Evolutionary conservation across 2,329 filamentous ascomycete genomes (phyloP), one percentile per base, ranked within the genome.

Genomic region (Diaporthe sp.): DNA sequence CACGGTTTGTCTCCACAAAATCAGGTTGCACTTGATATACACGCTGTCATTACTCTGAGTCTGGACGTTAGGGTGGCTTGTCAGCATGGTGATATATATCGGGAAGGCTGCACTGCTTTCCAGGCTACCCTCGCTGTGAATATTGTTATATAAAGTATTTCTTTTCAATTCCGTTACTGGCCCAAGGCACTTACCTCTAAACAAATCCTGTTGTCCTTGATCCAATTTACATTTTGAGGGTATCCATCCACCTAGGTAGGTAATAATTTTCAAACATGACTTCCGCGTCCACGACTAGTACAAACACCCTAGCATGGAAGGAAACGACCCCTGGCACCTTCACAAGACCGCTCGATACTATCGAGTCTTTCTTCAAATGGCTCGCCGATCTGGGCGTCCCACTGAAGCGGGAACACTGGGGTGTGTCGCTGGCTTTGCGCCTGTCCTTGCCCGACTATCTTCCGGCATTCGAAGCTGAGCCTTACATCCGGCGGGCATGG

Each of bases 341-440:
- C 15, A 70, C 49, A 28, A 53, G 67, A 6, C 67, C 67, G 13
- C 67, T 70, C 6, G 67, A 70, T 31, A 70, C 67, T 2, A 70
- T 70, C 4, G 67, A 70, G 67, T 17, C 31, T 13, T 70, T 70
- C n/a, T 70, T 70, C 67, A 70, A 70, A n/a, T 70, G 67, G 67
- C 49, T 70, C 51, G 31, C 49, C 17, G 49, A 70, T 28, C 34
- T 57, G 34, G 67, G 67, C 1, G 34, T 31, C n/a, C 67, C 67
- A 42, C 31, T 70, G 34, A 70, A 70, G 49, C 34, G 49, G n/a
- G 67, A 70, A 39, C 49, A 70, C 51, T 70, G 31, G 67, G 49
- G 34, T 8, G 67, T 70, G 51, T 42, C 67, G 4, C 20, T 70
- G 34, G 9, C 67, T 13, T 37, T 70, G 31, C 67, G 37, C 49